A percentile compares a stretch with the other conserved stretches of the same genome.
These are phyloP conservation scores for Solanum virginianum DNA, from an alignment of 257 asterid species.

Conservation along the genomic window DNA sequence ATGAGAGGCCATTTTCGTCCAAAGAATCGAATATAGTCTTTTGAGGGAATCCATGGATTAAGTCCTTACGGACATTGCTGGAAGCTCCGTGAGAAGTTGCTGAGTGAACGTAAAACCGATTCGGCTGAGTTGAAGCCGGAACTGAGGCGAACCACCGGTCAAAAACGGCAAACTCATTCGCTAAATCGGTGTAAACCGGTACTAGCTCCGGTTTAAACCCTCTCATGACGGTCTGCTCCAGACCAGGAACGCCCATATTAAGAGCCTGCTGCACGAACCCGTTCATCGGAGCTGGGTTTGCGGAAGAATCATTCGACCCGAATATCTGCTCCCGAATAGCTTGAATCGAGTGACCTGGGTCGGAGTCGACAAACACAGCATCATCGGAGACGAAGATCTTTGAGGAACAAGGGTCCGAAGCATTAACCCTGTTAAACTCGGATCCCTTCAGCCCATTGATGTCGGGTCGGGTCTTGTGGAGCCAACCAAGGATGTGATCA, in stretches of 20 bases:
- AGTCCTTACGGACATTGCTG: slow-evolving; percentile 79
- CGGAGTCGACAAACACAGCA: slow-evolving; percentile 67
- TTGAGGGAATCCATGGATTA: slow-evolving; percentile 84
- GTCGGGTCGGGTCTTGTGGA: slow-evolving; percentile 61
- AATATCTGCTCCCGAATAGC: slow-evolving; percentile 91
- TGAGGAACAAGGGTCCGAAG: slow-evolving; percentile 52
- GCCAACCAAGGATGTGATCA: slow-evolving; percentile 90
- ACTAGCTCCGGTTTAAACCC: slow-evolving; percentile 74
- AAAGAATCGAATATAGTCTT: slow-evolving; percentile 89
- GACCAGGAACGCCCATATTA: slow-evolving; percentile 50
- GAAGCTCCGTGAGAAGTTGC: slow-evolving; percentile 99
- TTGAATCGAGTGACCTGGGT: slow-evolving; percentile 95
- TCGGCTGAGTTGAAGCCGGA: slow-evolving; percentile 95
- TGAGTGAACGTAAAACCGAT: slow-evolving; percentile 87
- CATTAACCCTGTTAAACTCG: slow-evolving; percentile 62
- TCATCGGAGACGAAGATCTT: slow-evolving; percentile 39
- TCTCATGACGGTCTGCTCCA: slow-evolving; percentile 67
- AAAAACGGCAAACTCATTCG: slow-evolving; percentile 63
- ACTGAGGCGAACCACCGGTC: slow-evolving; percentile 98
- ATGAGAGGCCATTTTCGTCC: slow-evolving; percentile 65
- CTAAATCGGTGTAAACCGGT: slow-evolving; percentile 66
- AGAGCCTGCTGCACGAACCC: slow-evolving; percentile 93
- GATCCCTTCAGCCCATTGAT: slow-evolving; percentile 71
- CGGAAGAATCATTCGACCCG: slow-evolving; percentile 47
- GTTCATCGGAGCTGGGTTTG: slow-evolving; percentile 88